These are phyloP conservation scores for Didymella exigua DNA, from an alignment of 2,329 filamentous ascomycete genomes.

Conservation along the genomic window DNA sequence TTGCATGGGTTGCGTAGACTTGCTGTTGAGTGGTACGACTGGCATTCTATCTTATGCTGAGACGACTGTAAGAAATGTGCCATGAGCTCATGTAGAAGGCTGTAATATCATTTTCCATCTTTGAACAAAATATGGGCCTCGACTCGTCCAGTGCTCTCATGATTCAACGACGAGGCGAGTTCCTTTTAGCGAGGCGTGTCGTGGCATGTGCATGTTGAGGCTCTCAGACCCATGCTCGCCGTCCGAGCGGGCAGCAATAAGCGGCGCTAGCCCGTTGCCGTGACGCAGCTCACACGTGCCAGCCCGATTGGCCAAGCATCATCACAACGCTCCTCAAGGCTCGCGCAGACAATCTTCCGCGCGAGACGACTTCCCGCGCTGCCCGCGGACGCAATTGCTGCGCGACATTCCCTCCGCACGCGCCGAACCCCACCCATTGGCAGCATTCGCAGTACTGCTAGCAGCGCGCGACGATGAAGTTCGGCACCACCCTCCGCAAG, in stretches of 20 bases:
- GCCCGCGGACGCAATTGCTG: slow-evolving; percentile 12
- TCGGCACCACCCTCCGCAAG: slow-evolving; percentile 83
- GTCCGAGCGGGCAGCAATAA: slow-evolving; percentile 36
- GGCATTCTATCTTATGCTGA: neutral
- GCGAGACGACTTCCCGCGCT: slow-evolving; percentile 6
- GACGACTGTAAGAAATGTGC: neutral
- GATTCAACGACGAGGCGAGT: too few species aligned
- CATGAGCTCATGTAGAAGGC: slow-evolving; percentile 5
- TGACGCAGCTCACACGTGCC: slow-evolving; percentile 22
- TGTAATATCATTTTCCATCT: slow-evolving; percentile 4
- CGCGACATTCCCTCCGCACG: slow-evolving; percentile 9
- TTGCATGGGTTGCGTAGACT: neutral
- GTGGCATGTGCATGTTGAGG: slow-evolving; percentile 5
- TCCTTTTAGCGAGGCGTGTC: too few species aligned
- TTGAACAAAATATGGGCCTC: too few species aligned
- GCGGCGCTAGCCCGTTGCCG: slow-evolving; percentile 9
- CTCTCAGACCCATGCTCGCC: slow-evolving; percentile 29
- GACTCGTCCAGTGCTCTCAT: too few species aligned
- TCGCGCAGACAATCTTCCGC: slow-evolving; percentile 19
- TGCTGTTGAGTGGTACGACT: neutral
- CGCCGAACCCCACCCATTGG: neutral
- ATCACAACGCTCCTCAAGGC: slow-evolving; percentile 8
- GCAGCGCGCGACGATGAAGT: slow-evolving; percentile 70
- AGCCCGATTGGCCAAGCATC: slow-evolving; percentile 20
- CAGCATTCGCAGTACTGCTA: neutral